phyloP scores from a whole-genome alignment of 371 early-diverging fungal species.

The Lichtheimia ornata region DNA sequence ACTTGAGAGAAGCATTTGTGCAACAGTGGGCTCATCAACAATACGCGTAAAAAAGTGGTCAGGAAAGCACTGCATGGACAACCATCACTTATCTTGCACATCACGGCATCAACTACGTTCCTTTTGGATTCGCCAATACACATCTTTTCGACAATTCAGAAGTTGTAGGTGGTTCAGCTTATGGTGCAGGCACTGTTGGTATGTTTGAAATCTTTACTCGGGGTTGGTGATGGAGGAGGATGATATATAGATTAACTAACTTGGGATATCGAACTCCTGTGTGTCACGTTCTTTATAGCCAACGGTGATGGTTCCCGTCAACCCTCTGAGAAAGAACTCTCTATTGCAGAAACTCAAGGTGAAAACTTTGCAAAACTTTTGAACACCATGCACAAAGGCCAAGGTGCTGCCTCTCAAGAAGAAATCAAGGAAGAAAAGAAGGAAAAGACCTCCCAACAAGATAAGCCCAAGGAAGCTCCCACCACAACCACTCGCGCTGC shows the following conservation, averaged over 20 bases:
- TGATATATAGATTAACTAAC: neutral
- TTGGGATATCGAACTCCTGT: conserved; percentile 41
- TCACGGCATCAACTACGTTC: conserved; percentile 74
- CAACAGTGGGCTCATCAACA: too few relatives aligned
- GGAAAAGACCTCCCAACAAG: neutral
- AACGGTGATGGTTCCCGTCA: conserved; percentile 61
- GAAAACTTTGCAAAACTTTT: conserved; percentile 54
- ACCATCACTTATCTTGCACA: conserved; percentile 68
- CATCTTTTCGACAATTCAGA: conserved; percentile 36
- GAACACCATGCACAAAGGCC: conserved; percentile 12
- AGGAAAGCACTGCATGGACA: conserved; percentile 66
- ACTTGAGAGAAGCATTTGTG: too few relatives aligned
- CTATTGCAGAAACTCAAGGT: conserved; percentile 62
- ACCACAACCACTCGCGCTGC: neutral
- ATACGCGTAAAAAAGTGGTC: conserved; percentile 33
- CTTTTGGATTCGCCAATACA: conserved; percentile 53
- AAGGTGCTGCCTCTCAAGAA: neutral
- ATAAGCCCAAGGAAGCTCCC: neutral
- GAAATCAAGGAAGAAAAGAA: neutral
- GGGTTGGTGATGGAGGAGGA: neutral
- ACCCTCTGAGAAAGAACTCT: conserved; percentile 59
- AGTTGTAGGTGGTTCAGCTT: conserved; percentile 63
- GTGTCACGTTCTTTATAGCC: conserved; percentile 49
- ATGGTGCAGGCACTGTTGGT: conserved; percentile 68
- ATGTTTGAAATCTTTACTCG: neutral